Conservation (phyloP, 2,329 filamentous ascomycete genomes). For the Calonectria pseudoturangicola region DNA sequence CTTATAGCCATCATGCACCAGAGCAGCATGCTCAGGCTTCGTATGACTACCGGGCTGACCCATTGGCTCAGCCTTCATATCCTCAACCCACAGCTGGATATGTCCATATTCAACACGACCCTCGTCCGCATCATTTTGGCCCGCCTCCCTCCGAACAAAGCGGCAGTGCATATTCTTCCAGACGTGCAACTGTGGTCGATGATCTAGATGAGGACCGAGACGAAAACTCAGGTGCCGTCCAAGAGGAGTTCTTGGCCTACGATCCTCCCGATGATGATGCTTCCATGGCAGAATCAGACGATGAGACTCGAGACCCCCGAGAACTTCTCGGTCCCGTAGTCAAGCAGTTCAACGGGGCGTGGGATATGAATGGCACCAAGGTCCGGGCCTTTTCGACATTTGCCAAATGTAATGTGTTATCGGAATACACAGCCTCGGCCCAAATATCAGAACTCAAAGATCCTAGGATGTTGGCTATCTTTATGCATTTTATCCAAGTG, state of each 20-base stretch:
- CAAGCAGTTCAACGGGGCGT: conserved; percentile 60
- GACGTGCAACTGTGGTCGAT: conserved; percentile 31
- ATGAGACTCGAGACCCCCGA: conserved; percentile 68
- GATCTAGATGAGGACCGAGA: conserved; percentile 34
- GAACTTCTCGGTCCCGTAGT: conserved; percentile 57
- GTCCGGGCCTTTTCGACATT: conserved; percentile 70
- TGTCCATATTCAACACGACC: conserved; percentile 41
- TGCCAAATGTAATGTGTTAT: conserved; percentile 71
- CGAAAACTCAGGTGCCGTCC: conserved; percentile 28
- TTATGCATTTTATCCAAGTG: conserved; percentile 93
- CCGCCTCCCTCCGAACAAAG: conserved; percentile 40
- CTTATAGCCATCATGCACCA: conserved; percentile 45
- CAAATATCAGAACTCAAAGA: conserved; percentile 85
- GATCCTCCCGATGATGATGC: conserved; percentile 72
- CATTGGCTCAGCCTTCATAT: conserved; percentile 39
- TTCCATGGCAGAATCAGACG: conserved; percentile 77
- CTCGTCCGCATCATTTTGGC: conserved; percentile 43
- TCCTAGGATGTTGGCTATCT: conserved; percentile 85
- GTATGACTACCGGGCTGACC: conserved; percentile 50
- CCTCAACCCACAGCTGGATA: conserved; percentile 42
- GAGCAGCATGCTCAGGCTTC: conserved; percentile 39
- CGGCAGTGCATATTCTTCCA: conserved; percentile 31
- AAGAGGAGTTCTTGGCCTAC: conserved; percentile 51
- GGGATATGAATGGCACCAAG: conserved; percentile 61
- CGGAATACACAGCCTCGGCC: conserved; percentile 80